Conservation (phyloP, 495 filamentous ascomycete genomes). For the Pyrenula massariospora region DNA sequence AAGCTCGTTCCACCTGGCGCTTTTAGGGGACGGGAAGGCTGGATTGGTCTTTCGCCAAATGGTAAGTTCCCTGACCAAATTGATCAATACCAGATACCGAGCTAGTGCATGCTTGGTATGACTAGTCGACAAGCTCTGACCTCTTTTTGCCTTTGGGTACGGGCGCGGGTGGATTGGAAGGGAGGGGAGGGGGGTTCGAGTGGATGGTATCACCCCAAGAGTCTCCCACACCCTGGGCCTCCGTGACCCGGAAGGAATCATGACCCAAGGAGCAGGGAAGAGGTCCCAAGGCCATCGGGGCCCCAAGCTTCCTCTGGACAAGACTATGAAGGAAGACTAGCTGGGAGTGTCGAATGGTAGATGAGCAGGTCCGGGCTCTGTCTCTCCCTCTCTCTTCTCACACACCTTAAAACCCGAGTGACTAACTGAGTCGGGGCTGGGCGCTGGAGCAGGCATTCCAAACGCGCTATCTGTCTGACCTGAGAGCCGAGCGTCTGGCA, state of each 20-base stretch:
- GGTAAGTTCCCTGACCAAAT: neutral
- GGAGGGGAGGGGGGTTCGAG: neutral
- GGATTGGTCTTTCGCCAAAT: conserved; percentile 1
- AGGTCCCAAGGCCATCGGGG: too few species aligned
- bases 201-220: neutral
- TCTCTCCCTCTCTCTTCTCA: too few species aligned
- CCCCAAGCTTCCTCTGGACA: too few species aligned
- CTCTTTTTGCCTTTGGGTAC: neutral
- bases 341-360: too few species aligned
- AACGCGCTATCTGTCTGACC: neutral
- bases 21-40: conserved; percentile 1
- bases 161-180: neutral
- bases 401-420: neutral
- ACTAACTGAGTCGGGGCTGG: neutral
- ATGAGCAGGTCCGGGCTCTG: too few species aligned
- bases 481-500: neutral
- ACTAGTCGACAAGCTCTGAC: neutral
- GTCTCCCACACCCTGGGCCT: neutral
- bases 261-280: too few species aligned
- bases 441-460: neutral
- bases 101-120: conserved; percentile 1
- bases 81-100: neutral
- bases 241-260: neutral
- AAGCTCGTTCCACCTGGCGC: conserved; percentile 1
- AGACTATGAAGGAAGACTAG: too few species aligned